These are phyloP conservation scores for Globisporangium abappressorium DNA, from an alignment of 352 stramenopile genomes.

Conservation along the genomic window DNA sequence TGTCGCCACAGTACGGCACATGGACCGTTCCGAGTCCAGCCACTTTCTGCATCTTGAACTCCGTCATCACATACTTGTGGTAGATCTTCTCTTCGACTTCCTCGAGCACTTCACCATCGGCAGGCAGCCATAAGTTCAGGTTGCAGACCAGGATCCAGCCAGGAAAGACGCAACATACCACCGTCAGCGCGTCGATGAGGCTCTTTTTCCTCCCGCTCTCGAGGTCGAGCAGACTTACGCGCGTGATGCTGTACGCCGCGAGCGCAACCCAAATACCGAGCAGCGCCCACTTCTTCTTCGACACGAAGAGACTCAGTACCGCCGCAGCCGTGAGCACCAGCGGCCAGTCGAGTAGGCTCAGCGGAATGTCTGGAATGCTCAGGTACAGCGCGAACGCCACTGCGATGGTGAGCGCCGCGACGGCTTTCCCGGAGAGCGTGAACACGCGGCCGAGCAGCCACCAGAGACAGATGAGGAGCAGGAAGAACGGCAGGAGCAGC, in stretches of 20 bases:
- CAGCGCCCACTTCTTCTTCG: conserved; percentile 17
- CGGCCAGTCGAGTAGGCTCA: conserved; percentile 52
- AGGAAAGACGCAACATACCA: conserved; percentile 45
- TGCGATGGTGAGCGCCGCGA: conserved; percentile 25
- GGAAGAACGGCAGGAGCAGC: conserved; percentile 40
- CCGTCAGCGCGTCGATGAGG: conserved; percentile 35
- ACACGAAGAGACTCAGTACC: conserved; percentile 7
- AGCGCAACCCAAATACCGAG: conserved; percentile 28
- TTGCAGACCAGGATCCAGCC: conserved; percentile 50
- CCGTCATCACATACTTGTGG: conserved; percentile 54
- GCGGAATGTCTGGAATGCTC: conserved; percentile 43
- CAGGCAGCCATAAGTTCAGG: conserved; percentile 53
- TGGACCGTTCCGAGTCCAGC: conserved; percentile 71
- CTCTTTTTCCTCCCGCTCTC: conserved; percentile 30
- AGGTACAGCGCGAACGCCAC: conserved; percentile 53
- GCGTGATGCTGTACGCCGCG: conserved; percentile 47
- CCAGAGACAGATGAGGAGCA: conserved; percentile 54
- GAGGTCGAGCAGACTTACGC: conserved; percentile 35
- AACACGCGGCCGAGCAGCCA: conserved; percentile 46
- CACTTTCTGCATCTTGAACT: conserved; percentile 52
- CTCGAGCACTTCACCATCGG: conserved; percentile 45
- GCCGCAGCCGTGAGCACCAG: conserved; percentile 47
- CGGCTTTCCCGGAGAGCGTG: conserved; percentile 34
- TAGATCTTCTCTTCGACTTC: conserved; percentile 68
- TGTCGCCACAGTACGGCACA: conserved; percentile 69